Evolutionary conservation across 768 basidiomycete species (phyloP).

Genomic region (Amanita molliuscula): DNA sequence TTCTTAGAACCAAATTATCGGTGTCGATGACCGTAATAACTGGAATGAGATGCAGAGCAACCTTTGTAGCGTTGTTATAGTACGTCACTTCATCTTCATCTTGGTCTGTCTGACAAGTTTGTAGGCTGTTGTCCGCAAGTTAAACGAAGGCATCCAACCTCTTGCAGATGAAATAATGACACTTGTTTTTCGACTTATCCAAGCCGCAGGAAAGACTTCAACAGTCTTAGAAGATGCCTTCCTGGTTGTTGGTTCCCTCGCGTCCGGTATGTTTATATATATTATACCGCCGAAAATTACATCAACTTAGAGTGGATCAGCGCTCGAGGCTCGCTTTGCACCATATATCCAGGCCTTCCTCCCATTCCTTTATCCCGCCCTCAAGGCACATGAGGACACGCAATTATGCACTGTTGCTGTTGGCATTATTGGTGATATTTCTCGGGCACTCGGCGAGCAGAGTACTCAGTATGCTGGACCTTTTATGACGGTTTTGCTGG

Average conservation of each 20-base stretch:
- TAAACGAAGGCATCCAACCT: conserved; percentile 74
- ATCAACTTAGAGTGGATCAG: conserved; percentile 20
- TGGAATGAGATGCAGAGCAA: conserved; percentile 98
- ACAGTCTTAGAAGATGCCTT: conserved; percentile 96
- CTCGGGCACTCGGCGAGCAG: conserved; percentile 85
- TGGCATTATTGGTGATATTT: conserved; percentile 91
- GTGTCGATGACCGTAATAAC: conserved; percentile 93
- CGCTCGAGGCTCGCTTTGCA: conserved; percentile 68
- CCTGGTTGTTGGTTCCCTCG: conserved; percentile 83
- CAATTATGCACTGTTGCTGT: conserved; percentile 94
- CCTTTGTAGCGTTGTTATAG: conserved; percentile 83
- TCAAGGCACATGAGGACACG: conserved; percentile 89
- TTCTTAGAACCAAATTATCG: conserved; percentile 80
- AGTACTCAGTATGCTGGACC: conserved; percentile 73
- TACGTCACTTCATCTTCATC: conserved; percentile 25
- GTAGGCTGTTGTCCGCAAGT: conserved; percentile 78
- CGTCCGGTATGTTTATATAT: conserved; percentile 40
- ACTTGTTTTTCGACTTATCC: conserved; percentile 73
- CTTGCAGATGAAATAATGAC: conserved; percentile 95
- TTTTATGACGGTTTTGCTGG: conserved; percentile 89
- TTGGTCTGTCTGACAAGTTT: neutral
- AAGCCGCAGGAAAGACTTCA: conserved; percentile 83
- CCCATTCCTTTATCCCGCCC: conserved; percentile 45
- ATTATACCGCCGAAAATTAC: neutral
- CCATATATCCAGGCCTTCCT: conserved; percentile 82